These are phyloP conservation scores for Nakazawaea siamensis DNA, from an alignment of 805 yeast species.

Conservation along the genomic window DNA sequence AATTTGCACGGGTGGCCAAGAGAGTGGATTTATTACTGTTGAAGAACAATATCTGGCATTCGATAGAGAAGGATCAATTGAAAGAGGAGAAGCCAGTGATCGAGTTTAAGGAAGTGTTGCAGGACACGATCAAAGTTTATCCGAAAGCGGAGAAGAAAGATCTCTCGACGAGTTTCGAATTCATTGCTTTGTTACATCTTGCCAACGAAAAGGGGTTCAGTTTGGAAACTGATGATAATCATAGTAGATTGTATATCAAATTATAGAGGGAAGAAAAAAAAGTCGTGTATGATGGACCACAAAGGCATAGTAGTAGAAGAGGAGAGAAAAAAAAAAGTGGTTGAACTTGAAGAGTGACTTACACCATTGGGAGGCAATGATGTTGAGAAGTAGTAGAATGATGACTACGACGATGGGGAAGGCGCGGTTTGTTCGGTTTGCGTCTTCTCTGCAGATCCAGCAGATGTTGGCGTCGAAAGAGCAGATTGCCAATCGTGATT, in stretches of 20 bases:
- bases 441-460: slow-evolving; percentile 17
- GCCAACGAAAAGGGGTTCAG: slow-evolving; percentile 79
- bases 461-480: slow-evolving; percentile 55
- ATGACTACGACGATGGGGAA: too few relatives aligned
- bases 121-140: slow-evolving; percentile 34
- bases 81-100: not conserved
- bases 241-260: slow-evolving; percentile 5
- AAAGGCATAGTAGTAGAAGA: too few relatives aligned
- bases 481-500: slow-evolving; percentile 75
- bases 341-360: too few relatives aligned
- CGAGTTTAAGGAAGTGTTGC: slow-evolving; percentile 16
- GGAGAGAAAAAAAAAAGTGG: too few relatives aligned
- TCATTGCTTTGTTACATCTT: slow-evolving; percentile 73
- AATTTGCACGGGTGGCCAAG: slow-evolving; percentile 67
- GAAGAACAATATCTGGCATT: slow-evolving; percentile 71
- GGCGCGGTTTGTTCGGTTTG: slow-evolving; percentile 20
- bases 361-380: too few relatives aligned
- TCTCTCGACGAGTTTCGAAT: slow-evolving; percentile 77
- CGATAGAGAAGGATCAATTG: slow-evolving; percentile 21
- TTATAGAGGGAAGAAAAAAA: not conserved
- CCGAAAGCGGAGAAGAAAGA: slow-evolving; percentile 50
- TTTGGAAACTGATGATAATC: slow-evolving; percentile 36
- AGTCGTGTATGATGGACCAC: not conserved
- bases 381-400: too few relatives aligned
- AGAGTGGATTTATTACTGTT: slow-evolving; percentile 66